Evolutionary conservation across 768 basidiomycete species (phyloP).

Genomic region (Boletus pseudo-olivaceus): DNA sequence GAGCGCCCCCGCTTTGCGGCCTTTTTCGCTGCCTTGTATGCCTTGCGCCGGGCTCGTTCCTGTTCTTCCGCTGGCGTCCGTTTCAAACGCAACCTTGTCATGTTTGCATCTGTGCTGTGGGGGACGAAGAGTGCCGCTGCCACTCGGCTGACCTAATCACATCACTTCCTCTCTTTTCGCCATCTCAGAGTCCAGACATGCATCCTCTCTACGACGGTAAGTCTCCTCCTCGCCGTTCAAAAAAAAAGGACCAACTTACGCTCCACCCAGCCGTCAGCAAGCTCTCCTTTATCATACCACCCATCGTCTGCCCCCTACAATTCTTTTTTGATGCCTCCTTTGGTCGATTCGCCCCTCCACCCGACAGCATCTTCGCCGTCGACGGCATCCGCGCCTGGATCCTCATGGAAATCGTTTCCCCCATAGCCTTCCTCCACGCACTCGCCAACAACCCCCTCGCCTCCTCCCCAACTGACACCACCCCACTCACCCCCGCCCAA

Average conservation of each 20-base stretch:
- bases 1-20: conserved; percentile 36
- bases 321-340: conserved; percentile 73
- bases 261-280: conserved; percentile 31
- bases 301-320: conserved; percentile 33
- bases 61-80: conserved; percentile 59
- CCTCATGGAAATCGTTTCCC: conserved; percentile 69
- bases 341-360: conserved; percentile 62
- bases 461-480: conserved; percentile 25
- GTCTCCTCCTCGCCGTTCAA: neutral
- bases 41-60: conserved; percentile 37
- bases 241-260: neutral
- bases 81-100: conserved; percentile 58
- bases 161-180: neutral
- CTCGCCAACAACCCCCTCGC: conserved; percentile 51
- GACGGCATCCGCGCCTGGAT: conserved; percentile 73
- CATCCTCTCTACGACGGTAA: conserved; percentile 24
- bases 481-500: conserved; percentile 38
- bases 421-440: conserved; percentile 48
- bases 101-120: conserved; percentile 1
- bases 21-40: conserved; percentile 50
- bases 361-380: conserved; percentile 46
- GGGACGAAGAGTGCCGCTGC: too few species aligned
- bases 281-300: conserved; percentile 43
- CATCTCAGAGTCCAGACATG: conserved; percentile 14
- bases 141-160: neutral